phyloP scores from a whole-genome alignment of 495 filamentous ascomycete genomes.

The Trichoderma parareesei region DNA sequence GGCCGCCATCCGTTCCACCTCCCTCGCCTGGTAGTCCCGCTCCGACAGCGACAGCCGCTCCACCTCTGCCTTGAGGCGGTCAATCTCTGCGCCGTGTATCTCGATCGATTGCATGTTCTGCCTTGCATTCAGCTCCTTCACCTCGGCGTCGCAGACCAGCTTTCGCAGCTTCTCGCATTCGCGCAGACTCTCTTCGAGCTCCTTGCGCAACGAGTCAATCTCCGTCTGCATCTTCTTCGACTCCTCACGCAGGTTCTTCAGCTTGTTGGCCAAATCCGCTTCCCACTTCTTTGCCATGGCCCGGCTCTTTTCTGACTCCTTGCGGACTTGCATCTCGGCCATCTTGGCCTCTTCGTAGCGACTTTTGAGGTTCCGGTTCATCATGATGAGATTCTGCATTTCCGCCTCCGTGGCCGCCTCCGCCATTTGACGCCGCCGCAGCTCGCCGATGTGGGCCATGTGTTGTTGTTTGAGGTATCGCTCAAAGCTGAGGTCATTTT shows the following conservation, averaged over 20 bases:
- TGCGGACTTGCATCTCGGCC: constrained; percentile 51
- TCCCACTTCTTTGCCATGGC: constrained; percentile 65
- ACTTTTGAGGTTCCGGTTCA: constrained; percentile 58
- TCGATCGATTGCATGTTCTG: constrained; percentile 53
- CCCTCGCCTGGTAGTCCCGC: constrained; percentile 48
- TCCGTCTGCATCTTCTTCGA: constrained; percentile 56
- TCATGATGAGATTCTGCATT: constrained; percentile 64
- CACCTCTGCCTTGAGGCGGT: constrained; percentile 48
- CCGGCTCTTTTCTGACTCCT: constrained; percentile 55
- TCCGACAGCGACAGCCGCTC: constrained; percentile 48
- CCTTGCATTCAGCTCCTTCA: constrained; percentile 46
- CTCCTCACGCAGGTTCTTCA: constrained; percentile 54
- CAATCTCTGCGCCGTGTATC: constrained; percentile 50
- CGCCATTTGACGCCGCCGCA: constrained; percentile 57
- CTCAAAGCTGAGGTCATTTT: constrained; percentile 71
- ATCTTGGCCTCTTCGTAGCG: constrained; percentile 61
- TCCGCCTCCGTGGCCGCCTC: constrained; percentile 66
- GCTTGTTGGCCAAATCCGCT: constrained; percentile 50
- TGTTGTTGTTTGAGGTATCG: constrained; percentile 69
- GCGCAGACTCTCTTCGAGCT: constrained; percentile 40
- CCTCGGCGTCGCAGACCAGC: constrained; percentile 53
- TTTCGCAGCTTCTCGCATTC: constrained; percentile 50
- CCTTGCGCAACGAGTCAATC: constrained; percentile 40
- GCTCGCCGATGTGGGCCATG: constrained; percentile 62
- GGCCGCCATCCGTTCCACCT: constrained; percentile 43